Percentiles rank a stretch among this genome's conserved stretches.
Evolutionary conservation across 768 basidiomycete species (phyloP).

Genomic region (Leucosporidium creatinivorum): DNA sequence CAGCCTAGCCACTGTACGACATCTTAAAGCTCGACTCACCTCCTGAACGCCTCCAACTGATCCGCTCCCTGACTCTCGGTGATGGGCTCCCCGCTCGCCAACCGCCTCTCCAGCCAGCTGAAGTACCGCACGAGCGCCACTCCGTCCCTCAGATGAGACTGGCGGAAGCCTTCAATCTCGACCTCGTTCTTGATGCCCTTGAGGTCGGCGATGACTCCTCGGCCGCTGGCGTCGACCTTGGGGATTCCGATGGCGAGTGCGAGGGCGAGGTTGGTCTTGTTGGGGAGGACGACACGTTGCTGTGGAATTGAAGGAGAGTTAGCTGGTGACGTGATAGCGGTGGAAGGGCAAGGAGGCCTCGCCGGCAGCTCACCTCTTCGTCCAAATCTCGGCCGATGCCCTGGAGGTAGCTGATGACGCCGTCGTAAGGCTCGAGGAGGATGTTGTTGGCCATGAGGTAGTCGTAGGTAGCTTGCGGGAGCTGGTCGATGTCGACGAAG

Average conservation of each 20-base stretch:
- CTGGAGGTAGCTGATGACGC: conserved; percentile 57
- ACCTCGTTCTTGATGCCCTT: conserved; percentile 47
- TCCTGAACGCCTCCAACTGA: conserved; percentile 68
- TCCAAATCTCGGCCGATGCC: conserved; percentile 44
- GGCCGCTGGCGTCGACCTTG: conserved; percentile 49
- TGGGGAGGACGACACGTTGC: conserved; percentile 56
- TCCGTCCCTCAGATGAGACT: conserved; percentile 82
- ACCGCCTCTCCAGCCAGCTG: conserved; percentile 83
- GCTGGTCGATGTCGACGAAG: conserved; percentile 57
- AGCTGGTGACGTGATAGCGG: neutral
- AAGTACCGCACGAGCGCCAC: conserved; percentile 74
- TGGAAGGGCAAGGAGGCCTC: neutral
- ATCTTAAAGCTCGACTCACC: conserved; percentile 49
- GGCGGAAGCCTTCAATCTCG: conserved; percentile 83
- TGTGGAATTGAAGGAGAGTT: neutral
- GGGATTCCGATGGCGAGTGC: conserved; percentile 70
- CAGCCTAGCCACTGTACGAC: neutral
- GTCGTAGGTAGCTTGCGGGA: conserved; percentile 49
- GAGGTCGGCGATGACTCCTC: conserved; percentile 44
- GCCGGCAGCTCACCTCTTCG: conserved; percentile 10
- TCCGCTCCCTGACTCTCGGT: conserved; percentile 75
- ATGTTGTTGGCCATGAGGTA: conserved; percentile 54
- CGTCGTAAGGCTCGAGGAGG: conserved; percentile 61
- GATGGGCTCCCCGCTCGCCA: conserved; percentile 53
- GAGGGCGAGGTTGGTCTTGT: conserved; percentile 71